Evolutionary conservation across 352 stramenopile species (phyloP).

Genomic region (Phytophthora agathidicida): DNA sequence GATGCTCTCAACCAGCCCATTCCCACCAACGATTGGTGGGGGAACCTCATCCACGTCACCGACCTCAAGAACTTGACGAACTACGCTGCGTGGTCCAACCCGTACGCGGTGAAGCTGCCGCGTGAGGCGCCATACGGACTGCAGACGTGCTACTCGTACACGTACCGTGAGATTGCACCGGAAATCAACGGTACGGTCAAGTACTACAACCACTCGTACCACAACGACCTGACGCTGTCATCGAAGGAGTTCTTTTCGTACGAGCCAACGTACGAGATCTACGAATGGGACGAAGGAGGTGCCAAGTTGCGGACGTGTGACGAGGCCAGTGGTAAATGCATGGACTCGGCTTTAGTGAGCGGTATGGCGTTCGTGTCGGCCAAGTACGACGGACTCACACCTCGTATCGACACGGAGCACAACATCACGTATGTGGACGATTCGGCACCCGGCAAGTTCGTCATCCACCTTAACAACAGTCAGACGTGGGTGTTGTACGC

Average conservation of each 20-base stretch:
- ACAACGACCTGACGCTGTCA: constrained; percentile 76
- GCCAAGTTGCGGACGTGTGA: constrained; percentile 62
- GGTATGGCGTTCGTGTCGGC: constrained; percentile 79
- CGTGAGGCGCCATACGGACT: constrained; percentile 54
- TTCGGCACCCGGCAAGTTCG: constrained; percentile 51
- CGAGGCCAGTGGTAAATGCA: constrained; percentile 41
- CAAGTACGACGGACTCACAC: constrained; percentile 62
- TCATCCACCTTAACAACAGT: constrained; percentile 66
- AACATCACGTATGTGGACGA: constrained; percentile 53
- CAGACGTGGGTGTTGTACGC: constrained; percentile 83
- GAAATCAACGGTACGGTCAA: constrained; percentile 56
- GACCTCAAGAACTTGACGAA: constrained; percentile 47
- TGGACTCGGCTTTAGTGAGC: constrained; percentile 62
- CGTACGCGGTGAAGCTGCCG: constrained; percentile 68
- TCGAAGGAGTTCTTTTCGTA: constrained; percentile 53
- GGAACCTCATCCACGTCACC: constrained; percentile 70
- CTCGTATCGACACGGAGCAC: constrained; percentile 53
- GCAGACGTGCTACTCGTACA: constrained; percentile 66
- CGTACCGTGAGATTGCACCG: constrained; percentile 51
- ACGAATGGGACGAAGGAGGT: constrained; percentile 69
- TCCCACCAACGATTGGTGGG: constrained; percentile 87
- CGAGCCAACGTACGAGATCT: constrained; percentile 65
- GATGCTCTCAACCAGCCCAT: constrained; percentile 59
- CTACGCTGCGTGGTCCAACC: constrained; percentile 66
- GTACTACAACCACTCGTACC: constrained; percentile 62